Evolutionary conservation across 106 monocot species (phyloP), one percentile per base, ranked within the genome.

Genomic region (Vanilla planifolia): DNA sequence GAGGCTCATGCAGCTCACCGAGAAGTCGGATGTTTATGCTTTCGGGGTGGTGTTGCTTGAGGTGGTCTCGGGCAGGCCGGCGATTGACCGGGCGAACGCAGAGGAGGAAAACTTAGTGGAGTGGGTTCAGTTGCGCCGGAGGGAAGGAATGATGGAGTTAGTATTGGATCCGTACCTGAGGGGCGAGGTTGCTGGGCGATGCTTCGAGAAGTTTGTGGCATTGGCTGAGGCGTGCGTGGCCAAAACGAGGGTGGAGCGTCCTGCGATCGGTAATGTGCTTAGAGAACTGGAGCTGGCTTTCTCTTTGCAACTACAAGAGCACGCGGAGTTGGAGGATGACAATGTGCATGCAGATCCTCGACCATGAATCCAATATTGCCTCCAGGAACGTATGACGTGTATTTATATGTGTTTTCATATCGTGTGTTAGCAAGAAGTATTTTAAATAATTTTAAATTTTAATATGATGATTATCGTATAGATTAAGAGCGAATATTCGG

Each of bases 231-330:
- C 39, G 25, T 73, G 66, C 37, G 46, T 66, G 7, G 26, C 66
- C 2, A 60, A 73, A 5, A 15, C n/a, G 3, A 58, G 73, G 27
- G 21, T 42, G 0, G 71, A 71, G 4, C 37, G 71, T 10, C 71
- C 71, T 2, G 8, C 63, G 19, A 71, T 71, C 63, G 63, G 63
- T 1, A 47, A 71, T 33, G 71, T 71, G n/a, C 55, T 71, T 11
- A 52, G 71, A 63, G 28, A 40, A 35, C 74, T 75, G 8, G 74
- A 75, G 60, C 67, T 74, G 20, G 73, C 73, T 2, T 48, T 74
- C 39, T 2, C 5, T 5, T 11, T 50, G 20, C 56, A 73, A 28
- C 34, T 66, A 20, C 66, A 73, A 20, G 73, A 59, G 23, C 39
- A 24, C 34, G 44, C 44, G 20, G 44, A 44, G 44, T n/a, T n/a